Base-by-base conservation (phyloP, 768 basidiomycete genomes). In the Phanerochaete carnosa region DNA sequence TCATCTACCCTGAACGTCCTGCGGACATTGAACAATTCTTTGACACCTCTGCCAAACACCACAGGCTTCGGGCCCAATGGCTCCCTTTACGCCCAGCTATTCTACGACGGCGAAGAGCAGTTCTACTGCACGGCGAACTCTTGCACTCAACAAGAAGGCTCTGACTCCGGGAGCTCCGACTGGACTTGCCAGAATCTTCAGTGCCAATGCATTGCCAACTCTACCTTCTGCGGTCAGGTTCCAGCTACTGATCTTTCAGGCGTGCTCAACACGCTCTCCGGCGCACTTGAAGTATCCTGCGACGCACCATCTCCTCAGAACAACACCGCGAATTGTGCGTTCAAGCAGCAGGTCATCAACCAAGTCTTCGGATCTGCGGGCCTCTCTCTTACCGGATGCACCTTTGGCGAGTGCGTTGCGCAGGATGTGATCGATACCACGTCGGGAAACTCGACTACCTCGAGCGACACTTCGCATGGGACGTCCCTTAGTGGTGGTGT, bases 361-460 rank as follows among this genome's bases (percentile, higher is more conserved):
- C 59, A 67, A 0, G 68, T 97, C 1, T 96, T 98, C 66, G 94
- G 94, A 8, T 63, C 80, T 0, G 68, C 72, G 39, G 95, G 95
- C 0, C 82, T 98, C n/a, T 65, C 78, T 6, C 77, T 98, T 11
- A 80, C 80, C 55, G 84, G 82, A 0, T 98, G 95, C 72, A 77
- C 76, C 0, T 95, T 89, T 65, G 95, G 95, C 26, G 95, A 98
- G 74, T 97, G 95, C 72, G 87, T 97, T 16, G 75, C 81, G 2
- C 94, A 96, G 70, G 81, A 79, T 59, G 86, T 90, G 37, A 86
- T 97, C 58, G 88, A 94, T 68, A 76, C 72, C 45, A 71, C 79
- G 2, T 69, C 75, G 30, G 76, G 74, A 8, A 75, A 73, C 53
- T 72, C 77, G 1, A 75, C 74, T 1, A 54, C 66, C 7, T 65